Evolutionary conservation across 2,329 filamentous ascomycete genomes (phyloP).

Genomic region (Trichoderma sp.): DNA sequence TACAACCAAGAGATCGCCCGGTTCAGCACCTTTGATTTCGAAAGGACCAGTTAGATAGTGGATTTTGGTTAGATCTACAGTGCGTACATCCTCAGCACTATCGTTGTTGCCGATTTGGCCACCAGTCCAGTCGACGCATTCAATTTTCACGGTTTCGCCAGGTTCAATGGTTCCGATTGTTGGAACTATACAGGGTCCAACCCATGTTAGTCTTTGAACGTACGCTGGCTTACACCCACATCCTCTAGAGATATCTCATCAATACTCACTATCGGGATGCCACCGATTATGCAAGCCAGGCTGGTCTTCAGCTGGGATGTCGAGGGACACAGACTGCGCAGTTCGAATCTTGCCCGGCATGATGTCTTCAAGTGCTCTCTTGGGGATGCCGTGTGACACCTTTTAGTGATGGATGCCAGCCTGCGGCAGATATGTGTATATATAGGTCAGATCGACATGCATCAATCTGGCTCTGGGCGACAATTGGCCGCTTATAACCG

Average conservation of each 20-base stretch:
- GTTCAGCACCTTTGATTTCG: conserved; percentile 79
- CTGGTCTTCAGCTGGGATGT: conserved; percentile 71
- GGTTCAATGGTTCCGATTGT: conserved; percentile 72
- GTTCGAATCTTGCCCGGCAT: conserved; percentile 61
- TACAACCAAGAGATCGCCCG: conserved; percentile 80
- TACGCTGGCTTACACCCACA: no score
- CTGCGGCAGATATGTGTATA: background rate
- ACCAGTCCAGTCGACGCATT: conserved; percentile 83
- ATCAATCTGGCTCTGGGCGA: background rate
- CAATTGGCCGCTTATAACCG: background rate
- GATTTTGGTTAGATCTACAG: conserved; percentile 80
- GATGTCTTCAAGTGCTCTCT: conserved; percentile 29
- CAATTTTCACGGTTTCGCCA: conserved; percentile 88
- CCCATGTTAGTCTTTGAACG: background rate
- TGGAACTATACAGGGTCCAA: conserved; percentile 61
- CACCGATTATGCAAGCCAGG: conserved; percentile 78
- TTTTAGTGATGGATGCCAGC: background rate
- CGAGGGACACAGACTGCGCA: conserved; percentile 50
- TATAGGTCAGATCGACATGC: background rate
- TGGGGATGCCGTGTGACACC: background rate
- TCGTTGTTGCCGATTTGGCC: conserved; percentile 90
- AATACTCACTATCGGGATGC: conserved; percentile 78
- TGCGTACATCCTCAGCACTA: conserved; percentile 81
- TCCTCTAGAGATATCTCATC: background rate
- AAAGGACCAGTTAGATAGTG: conserved; percentile 92